phyloP scores from a whole-genome alignment of 2,329 filamentous ascomycete species.

The Colletotrichum spaethianum region DNA sequence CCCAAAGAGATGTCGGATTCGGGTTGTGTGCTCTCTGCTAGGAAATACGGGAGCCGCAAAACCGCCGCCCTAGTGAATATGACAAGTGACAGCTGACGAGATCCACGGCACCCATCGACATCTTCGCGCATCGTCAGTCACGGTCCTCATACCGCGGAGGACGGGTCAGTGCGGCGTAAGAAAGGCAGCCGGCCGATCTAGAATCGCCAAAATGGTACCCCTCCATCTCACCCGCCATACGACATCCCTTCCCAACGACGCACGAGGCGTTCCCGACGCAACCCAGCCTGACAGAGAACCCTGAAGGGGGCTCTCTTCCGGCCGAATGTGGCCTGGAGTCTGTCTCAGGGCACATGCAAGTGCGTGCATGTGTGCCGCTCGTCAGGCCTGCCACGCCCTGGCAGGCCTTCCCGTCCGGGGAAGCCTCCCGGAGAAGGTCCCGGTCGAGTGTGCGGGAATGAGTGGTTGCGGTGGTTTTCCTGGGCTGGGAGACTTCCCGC shows the following conservation, averaged over 20 bases:
- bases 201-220: background rate
- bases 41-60: background rate
- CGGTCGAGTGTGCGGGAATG: conserved; percentile 11
- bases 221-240: background rate
- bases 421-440: conserved; percentile 25
- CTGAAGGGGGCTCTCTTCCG: conserved; percentile 3
- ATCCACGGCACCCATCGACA: conserved; percentile 20
- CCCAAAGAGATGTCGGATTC: background rate
- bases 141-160: background rate
- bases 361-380: background rate
- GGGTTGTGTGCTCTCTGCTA: background rate
- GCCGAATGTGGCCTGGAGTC: conserved; percentile 13
- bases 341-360: conserved; percentile 19
- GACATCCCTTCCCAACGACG: conserved; percentile 28
- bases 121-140: conserved; percentile 22
- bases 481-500: conserved; percentile 8
- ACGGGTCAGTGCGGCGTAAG: background rate
- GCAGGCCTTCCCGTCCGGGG: conserved; percentile 36
- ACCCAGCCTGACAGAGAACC: conserved; percentile 19
- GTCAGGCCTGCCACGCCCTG: conserved; percentile 29
- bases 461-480: background rate
- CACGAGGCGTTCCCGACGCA: conserved; percentile 35
- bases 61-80: background rate
- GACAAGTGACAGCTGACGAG: conserved; percentile 34
- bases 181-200: conserved; percentile 17